These are phyloP conservation scores for Xanthoconium separans DNA, from an alignment of 1,284 basidiomycete genomes.

Conservation along the genomic window DNA sequence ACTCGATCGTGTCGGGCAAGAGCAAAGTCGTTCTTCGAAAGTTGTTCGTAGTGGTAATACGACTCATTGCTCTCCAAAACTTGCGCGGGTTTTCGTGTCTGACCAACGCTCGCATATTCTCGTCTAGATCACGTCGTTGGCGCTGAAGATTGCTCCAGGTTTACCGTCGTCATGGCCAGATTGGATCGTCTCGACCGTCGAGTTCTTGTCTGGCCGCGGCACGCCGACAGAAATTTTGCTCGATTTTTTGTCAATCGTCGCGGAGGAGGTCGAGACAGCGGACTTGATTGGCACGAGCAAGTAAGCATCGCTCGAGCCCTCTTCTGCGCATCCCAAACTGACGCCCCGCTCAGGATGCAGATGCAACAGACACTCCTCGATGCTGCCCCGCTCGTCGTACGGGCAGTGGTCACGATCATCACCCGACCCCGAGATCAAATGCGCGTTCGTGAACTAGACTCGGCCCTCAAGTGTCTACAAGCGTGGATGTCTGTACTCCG, in stretches of 20 bases:
- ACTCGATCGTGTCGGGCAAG: constrained; percentile 51
- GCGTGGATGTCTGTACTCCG: constrained; percentile 77
- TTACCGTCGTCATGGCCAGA: constrained; percentile 59
- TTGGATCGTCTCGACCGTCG: constrained; percentile 65
- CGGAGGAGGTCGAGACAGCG: constrained; percentile 75
- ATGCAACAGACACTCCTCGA: constrained; percentile 63
- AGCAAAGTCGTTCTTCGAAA: constrained; percentile 78
- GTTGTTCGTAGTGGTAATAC: constrained; percentile 75
- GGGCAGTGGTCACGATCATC: constrained; percentile 59
- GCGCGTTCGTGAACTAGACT: constrained; percentile 48
- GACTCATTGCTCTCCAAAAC: not conserved
- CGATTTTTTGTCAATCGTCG: constrained; percentile 81
- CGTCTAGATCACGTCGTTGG: constrained; percentile 66
- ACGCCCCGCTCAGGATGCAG: constrained; percentile 45
- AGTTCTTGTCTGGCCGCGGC: constrained; percentile 56
- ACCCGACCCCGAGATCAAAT: constrained; percentile 32
- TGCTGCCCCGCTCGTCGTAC: constrained; percentile 68
- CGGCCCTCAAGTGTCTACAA: constrained; percentile 76
- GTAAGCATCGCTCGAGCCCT: constrained; percentile 43
- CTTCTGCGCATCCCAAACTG: constrained; percentile 8
- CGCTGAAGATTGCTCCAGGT: constrained; percentile 65
- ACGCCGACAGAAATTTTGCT: constrained; percentile 57
- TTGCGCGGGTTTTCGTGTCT: not conserved
- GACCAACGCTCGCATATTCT: not conserved
- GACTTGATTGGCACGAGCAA: constrained; percentile 74